Conservation (phyloP, 1,139 yeast genomes). For the Saccharomyces hybrid region DNA sequence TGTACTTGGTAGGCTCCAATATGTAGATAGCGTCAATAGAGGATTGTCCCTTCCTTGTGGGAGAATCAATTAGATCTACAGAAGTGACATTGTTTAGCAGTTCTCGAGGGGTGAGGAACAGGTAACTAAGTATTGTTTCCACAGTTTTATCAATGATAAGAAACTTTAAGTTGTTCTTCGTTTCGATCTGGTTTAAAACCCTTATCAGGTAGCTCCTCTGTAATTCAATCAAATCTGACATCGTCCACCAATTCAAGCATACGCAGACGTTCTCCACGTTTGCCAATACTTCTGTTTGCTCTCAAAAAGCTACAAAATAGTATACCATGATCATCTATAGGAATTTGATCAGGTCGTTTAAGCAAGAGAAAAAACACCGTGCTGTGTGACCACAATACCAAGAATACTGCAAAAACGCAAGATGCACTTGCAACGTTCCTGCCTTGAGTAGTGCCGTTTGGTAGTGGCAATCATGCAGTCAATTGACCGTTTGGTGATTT, state of each 20-base stretch:
- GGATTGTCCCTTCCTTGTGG: constrained; percentile 40
- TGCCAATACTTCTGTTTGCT: background rate
- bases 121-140: constrained; percentile 29
- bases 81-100: constrained; percentile 38
- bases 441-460: background rate
- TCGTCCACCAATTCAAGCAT: constrained; percentile 5
- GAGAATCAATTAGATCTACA: constrained; percentile 47
- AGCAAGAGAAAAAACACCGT: constrained; percentile 1
- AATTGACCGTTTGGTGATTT: background rate
- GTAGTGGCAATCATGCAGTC: background rate
- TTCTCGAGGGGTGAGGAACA: constrained; percentile 32
- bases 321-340: background rate
- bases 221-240: constrained; percentile 29
- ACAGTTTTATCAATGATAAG: constrained; percentile 38
- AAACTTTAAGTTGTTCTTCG: constrained; percentile 34
- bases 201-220: constrained; percentile 25
- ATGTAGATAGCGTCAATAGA: constrained; percentile 55
- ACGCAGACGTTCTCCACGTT: background rate
- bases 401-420: background rate
- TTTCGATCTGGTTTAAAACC: constrained; percentile 21
- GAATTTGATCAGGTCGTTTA: background rate
- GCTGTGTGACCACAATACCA: background rate
- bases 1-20: constrained; percentile 45
- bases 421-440: background rate
- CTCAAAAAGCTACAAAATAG: background rate